Evolutionary conservation across 495 filamentous ascomycete species (phyloP).

Genomic region (Aspergillus affinis): DNA sequence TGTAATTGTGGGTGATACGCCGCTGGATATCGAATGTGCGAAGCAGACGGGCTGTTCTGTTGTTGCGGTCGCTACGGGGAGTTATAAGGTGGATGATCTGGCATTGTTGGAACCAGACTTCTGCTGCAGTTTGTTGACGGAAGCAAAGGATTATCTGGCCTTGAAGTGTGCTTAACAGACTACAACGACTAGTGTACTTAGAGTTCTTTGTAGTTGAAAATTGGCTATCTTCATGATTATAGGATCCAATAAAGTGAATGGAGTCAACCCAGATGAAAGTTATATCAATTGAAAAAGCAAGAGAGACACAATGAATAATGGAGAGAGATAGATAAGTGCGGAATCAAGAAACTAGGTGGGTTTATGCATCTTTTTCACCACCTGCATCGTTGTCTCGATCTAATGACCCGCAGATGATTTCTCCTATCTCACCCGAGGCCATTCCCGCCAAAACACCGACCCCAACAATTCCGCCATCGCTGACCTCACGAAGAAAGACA

Average conservation of each 20-base stretch:
- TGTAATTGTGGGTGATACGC: constrained; percentile 15
- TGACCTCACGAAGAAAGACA: constrained; percentile 60
- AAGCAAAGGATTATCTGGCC: background rate
- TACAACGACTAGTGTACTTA: background rate
- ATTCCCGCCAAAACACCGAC: constrained; percentile 64
- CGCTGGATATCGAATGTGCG: constrained; percentile 18
- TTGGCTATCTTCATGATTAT: no score
- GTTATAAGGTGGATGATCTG: constrained; percentile 17
- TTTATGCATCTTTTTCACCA: background rate
- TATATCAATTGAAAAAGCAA: background rate
- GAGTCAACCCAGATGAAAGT: no score
- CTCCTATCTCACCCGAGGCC: background rate
- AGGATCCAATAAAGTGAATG: no score
- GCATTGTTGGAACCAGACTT: constrained; percentile 12
- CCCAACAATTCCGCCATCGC: constrained; percentile 70
- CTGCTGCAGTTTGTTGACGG: background rate
- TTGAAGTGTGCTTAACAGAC: background rate
- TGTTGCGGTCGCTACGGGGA: constrained; percentile 18
- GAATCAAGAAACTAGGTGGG: background rate
- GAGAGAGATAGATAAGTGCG: background rate
- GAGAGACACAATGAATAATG: background rate
- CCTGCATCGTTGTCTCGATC: background rate
- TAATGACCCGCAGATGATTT: background rate
- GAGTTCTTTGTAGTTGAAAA: no score
- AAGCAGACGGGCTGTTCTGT: constrained; percentile 17